A percentile compares a stretch with the other conserved stretches of the same genome.
Conservation (phyloP, 2,329 filamentous ascomycete species). For the Tolypocladium inflatum region DNA sequence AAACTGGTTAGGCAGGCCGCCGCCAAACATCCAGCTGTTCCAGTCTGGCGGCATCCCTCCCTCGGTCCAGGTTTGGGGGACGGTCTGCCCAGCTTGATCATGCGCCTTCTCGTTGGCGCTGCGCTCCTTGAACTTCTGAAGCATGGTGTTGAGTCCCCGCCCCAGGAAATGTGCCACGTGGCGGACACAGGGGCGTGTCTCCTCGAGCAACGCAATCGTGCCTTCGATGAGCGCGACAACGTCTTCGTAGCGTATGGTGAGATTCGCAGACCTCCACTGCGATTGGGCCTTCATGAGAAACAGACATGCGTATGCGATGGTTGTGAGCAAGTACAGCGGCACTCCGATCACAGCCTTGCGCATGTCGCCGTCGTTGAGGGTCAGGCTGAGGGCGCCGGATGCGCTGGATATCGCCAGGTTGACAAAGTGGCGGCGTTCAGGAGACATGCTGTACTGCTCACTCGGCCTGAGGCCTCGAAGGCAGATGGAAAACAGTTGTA, state of each 20-base stretch:
- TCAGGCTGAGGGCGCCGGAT: conserved; percentile 17
- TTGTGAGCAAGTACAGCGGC: conserved; percentile 21
- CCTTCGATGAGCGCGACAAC: conserved; percentile 15
- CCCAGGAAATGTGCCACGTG: conserved; percentile 20
- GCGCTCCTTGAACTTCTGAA: conserved; percentile 16
- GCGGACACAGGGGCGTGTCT: conserved; percentile 14
- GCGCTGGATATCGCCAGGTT: conserved; percentile 27
- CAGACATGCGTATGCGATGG: conserved; percentile 20
- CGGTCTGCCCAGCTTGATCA: not conserved
- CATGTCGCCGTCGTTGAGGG: conserved; percentile 20
- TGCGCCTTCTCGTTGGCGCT: conserved; percentile 5
- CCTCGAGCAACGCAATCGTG: conserved; percentile 13
- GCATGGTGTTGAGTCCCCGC: conserved; percentile 17
- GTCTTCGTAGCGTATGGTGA: conserved; percentile 20
- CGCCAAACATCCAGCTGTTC: conserved; percentile 17
- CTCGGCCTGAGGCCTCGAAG: conserved; percentile 23
- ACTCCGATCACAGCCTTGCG: conserved; percentile 19
- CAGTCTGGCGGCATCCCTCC: conserved; percentile 7
- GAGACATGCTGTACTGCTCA: conserved; percentile 30
- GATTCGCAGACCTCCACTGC: conserved; percentile 17
- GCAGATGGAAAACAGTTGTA: conserved; percentile 39
- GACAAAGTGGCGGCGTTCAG: conserved; percentile 33
- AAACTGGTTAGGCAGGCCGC: conserved; percentile 6
- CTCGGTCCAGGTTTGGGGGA: not conserved
- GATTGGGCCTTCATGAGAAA: conserved; percentile 23